These are phyloP conservation scores for Inga laurina DNA, from an alignment of 306 rosid species.

Conservation along the genomic window DNA sequence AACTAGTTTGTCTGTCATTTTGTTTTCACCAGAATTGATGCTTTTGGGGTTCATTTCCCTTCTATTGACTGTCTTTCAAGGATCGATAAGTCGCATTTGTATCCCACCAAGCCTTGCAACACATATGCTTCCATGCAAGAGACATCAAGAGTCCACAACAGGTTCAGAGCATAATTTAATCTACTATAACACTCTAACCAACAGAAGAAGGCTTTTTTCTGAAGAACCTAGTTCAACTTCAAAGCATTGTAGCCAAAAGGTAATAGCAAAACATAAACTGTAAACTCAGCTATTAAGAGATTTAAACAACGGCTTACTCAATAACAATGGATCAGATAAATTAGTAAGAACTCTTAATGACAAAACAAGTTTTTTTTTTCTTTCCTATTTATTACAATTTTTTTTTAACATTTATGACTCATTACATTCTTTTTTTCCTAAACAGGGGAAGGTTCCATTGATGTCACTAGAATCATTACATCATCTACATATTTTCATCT, in stretches of 20 bases:
- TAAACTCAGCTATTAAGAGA: not conserved
- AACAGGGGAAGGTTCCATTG: constrained; percentile 79
- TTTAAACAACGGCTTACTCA: not conserved
- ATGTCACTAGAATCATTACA: constrained; percentile 84
- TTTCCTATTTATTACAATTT: not conserved
- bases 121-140: constrained; percentile 91
- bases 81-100: constrained; percentile 59
- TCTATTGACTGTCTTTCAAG: constrained; percentile 72
- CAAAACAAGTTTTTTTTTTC: not conserved
- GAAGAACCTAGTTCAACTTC: not conserved
- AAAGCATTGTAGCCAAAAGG: constrained; percentile 47
- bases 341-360: not conserved
- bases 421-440: constrained; percentile 23
- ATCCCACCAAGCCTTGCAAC: constrained; percentile 51
- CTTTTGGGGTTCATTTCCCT: constrained; percentile 95
- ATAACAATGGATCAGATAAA: not conserved
- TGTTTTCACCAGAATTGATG: constrained; percentile 76
- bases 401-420: not conserved
- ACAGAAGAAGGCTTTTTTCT: constrained; percentile 1
- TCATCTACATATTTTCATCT: constrained; percentile 89
- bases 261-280: constrained; percentile 12
- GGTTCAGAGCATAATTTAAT: constrained; percentile 29
- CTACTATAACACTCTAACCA: not conserved
- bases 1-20: constrained; percentile 22
- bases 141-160: constrained; percentile 20